Percentiles rank a stretch among this genome's conserved stretches.
Evolutionary conservation across 345 rosid species (phyloP).

Genomic region (Acer yangbiense): DNA sequence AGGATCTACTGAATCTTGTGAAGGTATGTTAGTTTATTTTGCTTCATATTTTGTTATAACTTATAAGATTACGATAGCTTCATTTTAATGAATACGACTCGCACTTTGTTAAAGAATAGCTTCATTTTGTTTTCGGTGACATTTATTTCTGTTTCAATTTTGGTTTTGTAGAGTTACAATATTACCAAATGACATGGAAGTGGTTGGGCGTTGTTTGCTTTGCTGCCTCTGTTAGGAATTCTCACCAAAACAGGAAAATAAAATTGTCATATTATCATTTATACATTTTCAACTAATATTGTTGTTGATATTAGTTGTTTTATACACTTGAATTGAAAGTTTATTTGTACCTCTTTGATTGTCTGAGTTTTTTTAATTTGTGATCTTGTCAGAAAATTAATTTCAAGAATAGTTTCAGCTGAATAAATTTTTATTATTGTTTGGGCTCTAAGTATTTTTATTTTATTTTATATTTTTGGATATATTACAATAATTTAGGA

Average conservation of each 20-base stretch:
- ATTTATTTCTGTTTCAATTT: background rate
- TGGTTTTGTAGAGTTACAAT: constrained; percentile 52
- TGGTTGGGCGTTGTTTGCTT: background rate
- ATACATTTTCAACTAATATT: background rate
- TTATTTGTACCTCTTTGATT: too few relatives aligned
- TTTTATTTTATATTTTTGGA: too few relatives aligned
- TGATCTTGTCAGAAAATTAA: too few relatives aligned
- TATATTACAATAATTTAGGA: too few relatives aligned
- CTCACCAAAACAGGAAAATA: background rate
- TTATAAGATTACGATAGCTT: background rate
- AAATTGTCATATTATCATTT: background rate
- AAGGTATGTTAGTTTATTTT: constrained; percentile 51
- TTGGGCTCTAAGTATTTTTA: too few relatives aligned
- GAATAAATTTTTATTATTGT: too few relatives aligned
- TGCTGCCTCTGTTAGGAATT: background rate
- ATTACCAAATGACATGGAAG: constrained; percentile 43
- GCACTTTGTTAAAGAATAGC: too few relatives aligned
- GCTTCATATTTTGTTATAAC: background rate
- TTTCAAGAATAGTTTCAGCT: too few relatives aligned
- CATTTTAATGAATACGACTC: too few relatives aligned
- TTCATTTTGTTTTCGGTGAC: background rate
- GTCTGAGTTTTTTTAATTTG: too few relatives aligned
- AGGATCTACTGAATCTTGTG: constrained; percentile 69
- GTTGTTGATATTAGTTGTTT: background rate
- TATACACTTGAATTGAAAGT: too few relatives aligned